Conservation (phyloP, 2,329 filamentous ascomycete genomes). For the Colletotrichum sp. region DNA sequence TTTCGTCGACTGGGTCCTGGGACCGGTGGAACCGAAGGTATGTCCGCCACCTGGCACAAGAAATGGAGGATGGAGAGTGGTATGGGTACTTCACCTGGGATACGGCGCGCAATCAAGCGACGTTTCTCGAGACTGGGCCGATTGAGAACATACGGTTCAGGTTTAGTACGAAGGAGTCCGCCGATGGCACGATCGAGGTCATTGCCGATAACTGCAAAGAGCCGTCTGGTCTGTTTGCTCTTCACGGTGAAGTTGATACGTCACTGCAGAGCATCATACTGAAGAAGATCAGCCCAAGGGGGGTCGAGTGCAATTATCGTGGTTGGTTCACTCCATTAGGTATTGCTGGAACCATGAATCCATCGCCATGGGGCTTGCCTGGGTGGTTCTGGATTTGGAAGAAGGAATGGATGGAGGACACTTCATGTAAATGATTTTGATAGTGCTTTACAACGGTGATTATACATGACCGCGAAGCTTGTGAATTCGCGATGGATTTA, state of each 20-base stretch:
- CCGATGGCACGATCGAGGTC: neutral
- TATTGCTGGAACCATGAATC: neutral
- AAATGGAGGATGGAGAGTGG: neutral
- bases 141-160: neutral
- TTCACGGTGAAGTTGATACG: neutral
- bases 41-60: neutral
- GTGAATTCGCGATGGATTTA: neutral
- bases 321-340: neutral
- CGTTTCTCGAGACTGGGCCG: neutral
- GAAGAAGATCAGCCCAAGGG: neutral
- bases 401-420: neutral
- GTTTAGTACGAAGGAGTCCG: neutral
- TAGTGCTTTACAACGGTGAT: neutral
- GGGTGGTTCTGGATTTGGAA: constrained; percentile 2
- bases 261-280: neutral
- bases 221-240: neutral
- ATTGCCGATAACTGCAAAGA: neutral
- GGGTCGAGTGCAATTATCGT: neutral
- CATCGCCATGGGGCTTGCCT: neutral
- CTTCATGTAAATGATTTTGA: too few relatives aligned
- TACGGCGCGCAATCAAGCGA: neutral
- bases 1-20: neutral
- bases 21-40: neutral
- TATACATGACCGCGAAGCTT: neutral
- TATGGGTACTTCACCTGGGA: neutral